phyloP scores from a whole-genome alignment of 345 rosid genomes.

The Bruguiera parviflora region DNA sequence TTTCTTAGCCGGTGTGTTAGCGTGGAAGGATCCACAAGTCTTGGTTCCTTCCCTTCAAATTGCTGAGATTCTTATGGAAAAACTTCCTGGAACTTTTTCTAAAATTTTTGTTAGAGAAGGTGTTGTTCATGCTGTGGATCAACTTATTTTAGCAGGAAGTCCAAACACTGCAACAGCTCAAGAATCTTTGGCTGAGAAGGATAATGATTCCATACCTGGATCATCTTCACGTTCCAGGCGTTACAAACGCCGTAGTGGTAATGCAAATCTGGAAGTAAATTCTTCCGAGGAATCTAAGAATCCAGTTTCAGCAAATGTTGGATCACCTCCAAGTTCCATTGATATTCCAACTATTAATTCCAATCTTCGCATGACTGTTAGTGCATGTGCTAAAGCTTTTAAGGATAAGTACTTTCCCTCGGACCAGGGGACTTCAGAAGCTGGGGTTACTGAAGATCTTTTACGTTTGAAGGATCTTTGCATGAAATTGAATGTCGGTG shows the following conservation, averaged over 20 bases:
- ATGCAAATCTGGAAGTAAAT: slow-evolving; percentile 59
- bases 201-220: slow-evolving; percentile 63
- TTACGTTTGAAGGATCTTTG: slow-evolving; percentile 81
- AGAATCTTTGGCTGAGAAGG: slow-evolving; percentile 62
- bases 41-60: slow-evolving; percentile 95
- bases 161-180: slow-evolving; percentile 39
- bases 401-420: slow-evolving; percentile 81
- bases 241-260: slow-evolving; percentile 74
- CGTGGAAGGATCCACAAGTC: slow-evolving; percentile 99
- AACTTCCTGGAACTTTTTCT: slow-evolving; percentile 91
- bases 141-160: slow-evolving; percentile 71
- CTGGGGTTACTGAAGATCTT: slow-evolving; percentile 95
- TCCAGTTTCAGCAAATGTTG: slow-evolving; percentile 46
- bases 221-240: slow-evolving; percentile 81
- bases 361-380: slow-evolving; percentile 61
- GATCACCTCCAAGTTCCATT: slow-evolving; percentile 55
- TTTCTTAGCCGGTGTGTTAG: slow-evolving; percentile 94
- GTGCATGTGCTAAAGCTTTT: slow-evolving; percentile 84
- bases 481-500: slow-evolving; percentile 61
- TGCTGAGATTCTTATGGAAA: slow-evolving; percentile 96
- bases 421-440: slow-evolving; percentile 66
- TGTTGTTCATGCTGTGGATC: slow-evolving; percentile 97
- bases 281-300: slow-evolving; percentile 61
- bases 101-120: slow-evolving; percentile 97
- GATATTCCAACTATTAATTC: slow-evolving; percentile 69